A percentile compares a stretch with the other conserved stretches of the same genome.
phyloP scores from a whole-genome alignment of 768 basidiomycete species.

The Amanita pallidorosea region DNA sequence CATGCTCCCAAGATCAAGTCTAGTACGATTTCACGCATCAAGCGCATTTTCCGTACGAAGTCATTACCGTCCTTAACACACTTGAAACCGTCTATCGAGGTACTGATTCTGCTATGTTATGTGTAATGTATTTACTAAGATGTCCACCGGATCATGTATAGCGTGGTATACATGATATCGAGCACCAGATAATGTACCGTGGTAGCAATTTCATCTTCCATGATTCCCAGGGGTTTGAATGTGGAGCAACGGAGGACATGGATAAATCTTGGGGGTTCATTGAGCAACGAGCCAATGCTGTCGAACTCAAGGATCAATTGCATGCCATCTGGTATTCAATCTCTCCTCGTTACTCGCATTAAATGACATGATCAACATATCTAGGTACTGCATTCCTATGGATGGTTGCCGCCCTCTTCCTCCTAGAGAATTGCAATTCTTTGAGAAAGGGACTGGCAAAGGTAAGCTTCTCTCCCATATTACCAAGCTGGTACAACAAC shows the following conservation, averaged over 20 bases:
- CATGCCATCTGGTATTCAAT: slow-evolving; percentile 27
- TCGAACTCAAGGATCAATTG: slow-evolving; percentile 15
- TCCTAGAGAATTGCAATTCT: slow-evolving; percentile 18
- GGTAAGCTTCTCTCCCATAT: too few species aligned
- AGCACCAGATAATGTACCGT: slow-evolving; percentile 17
- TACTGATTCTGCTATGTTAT: slow-evolving; percentile 8
- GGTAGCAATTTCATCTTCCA: slow-evolving; percentile 28
- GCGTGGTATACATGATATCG: too few species aligned
- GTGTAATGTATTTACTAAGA: background rate
- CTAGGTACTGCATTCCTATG: slow-evolving; percentile 29
- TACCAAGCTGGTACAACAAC: too few species aligned
- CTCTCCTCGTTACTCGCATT: background rate
- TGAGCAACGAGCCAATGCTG: slow-evolving; percentile 9
- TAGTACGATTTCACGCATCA: too few species aligned
- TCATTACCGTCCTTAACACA: background rate
- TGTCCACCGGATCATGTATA: slow-evolving; percentile 4
- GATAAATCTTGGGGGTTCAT: slow-evolving; percentile 21
- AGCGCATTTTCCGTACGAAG: background rate
- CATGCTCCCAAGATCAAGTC: too few species aligned
- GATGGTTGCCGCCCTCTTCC: slow-evolving; percentile 15
- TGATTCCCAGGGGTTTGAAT: slow-evolving; percentile 30
- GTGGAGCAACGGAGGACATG: slow-evolving; percentile 19
- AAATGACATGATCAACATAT: slow-evolving; percentile 8
- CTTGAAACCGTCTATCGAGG: slow-evolving; percentile 4
- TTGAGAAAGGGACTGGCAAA: too few species aligned